Evolutionary conservation across 2,329 filamentous ascomycete species (phyloP), one percentile per base, ranked within the genome.

Genomic region (Colletotrichum echinochloae): DNA sequence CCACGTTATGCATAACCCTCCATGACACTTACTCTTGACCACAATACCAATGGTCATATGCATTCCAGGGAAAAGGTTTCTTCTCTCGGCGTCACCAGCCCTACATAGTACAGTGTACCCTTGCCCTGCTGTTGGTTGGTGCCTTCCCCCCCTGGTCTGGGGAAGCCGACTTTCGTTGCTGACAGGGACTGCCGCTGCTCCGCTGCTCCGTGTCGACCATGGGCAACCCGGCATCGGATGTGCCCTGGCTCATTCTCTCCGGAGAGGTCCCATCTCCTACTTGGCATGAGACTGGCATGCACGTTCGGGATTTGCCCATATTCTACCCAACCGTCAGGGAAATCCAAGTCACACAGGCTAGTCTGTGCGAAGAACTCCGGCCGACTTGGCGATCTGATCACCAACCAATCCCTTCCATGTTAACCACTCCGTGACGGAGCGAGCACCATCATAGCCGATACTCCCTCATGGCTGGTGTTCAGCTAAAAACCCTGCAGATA

Each of bases 371-470:
- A 60, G 66, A 70, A 66, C 70, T 72, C 66, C 63, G 70, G 70
- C 70, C 66, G 66, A 72, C 70, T 72, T 72, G 70, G 70, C 70
- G 70, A 72, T 72, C 70, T 71, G 70, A 72, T 70, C 70, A 71
- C 70, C 67, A 61, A 48, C 54, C 66, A 68, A 64, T 71, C 64
- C 64, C 51, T 68, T 68, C 66, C 61, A 66, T 71, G 70, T 72
- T 57, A 60, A 70, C 56, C 44, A 70, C 52, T 59, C 52, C 65
- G 66, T 52, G 46, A 66, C 66, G 54, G 66, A 71, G 66, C 57
- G 66, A 70, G 61, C 56, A 66, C 66, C 62, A 71, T 46, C 46
- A 49, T 52, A 23, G 60, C 28, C 46, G 39, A 39, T 57, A 23
- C 35, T n/a, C 16, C 9, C 37, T 64, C 64, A 39, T 57, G 39